These are phyloP conservation scores for Coprinopsis marcescibilis DNA, from an alignment of 768 basidiomycete species.

Conservation along the genomic window DNA sequence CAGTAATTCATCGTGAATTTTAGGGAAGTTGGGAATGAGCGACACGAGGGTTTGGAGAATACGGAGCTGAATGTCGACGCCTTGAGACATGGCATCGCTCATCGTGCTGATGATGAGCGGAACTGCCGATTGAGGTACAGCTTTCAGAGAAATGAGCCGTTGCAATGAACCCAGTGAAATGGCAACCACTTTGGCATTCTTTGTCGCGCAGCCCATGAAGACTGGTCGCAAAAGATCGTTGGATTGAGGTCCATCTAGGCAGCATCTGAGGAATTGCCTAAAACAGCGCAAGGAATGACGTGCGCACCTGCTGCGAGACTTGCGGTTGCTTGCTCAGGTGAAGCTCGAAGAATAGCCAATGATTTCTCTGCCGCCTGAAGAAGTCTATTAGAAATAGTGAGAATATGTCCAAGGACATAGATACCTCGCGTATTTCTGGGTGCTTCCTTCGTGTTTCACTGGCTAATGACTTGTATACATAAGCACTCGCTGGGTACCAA, in stretches of 20 bases:
- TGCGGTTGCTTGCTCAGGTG: slow-evolving; percentile 72
- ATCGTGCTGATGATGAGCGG: slow-evolving; percentile 79
- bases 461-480: slow-evolving; percentile 58
- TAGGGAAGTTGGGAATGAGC: slow-evolving; percentile 82
- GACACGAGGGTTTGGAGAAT: slow-evolving; percentile 90
- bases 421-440: slow-evolving; percentile 90
- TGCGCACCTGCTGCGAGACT: slow-evolving; percentile 67
- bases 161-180: slow-evolving; percentile 90
- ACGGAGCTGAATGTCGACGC: slow-evolving; percentile 94
- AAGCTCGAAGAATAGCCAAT: slow-evolving; percentile 70
- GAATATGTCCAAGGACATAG: slow-evolving; percentile 4
- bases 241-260: slow-evolving; percentile 68
- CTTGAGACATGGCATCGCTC: slow-evolving; percentile 84
- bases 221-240: slow-evolving; percentile 80
- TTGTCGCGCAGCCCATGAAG: slow-evolving; percentile 91
- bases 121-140: slow-evolving; percentile 75
- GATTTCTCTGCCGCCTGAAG: slow-evolving; percentile 82
- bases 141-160: slow-evolving; percentile 80
- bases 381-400: slow-evolving; percentile 17
- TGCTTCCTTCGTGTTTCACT: slow-evolving; percentile 86
- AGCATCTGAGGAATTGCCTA: background rate
- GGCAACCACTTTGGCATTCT: slow-evolving; percentile 89
- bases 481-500: background rate
- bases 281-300: background rate
- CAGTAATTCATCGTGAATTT: slow-evolving; percentile 72